Evolutionary conservation across 331 rosid species (phyloP), one percentile per base, ranked within the genome.

Genomic region (Phaseolus coccineus): DNA sequence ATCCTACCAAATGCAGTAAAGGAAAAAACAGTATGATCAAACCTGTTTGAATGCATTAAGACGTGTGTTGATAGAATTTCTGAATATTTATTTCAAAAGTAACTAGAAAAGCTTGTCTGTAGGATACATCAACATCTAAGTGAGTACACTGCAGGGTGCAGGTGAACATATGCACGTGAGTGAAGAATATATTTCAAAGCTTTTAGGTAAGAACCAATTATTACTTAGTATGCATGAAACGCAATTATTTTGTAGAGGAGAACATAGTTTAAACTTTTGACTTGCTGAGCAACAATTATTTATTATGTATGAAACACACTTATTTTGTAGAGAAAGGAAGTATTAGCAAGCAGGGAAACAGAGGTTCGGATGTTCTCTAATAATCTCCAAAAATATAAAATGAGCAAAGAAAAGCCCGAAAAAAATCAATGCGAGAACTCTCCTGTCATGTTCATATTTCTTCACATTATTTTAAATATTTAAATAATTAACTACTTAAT

Each of bases 121-220:
- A 24, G 24, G 11, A 15, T 68, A 68, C 55, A 67, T 24, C 35
- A 42, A 4, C 73, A 44, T 42, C 12, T 42, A 22, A 66, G 50
- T 28, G 40, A 61, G 27, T 44, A 67, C 35, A 42, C 37, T 22
- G 55, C 37, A 7, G 1, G 55, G 39, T 55, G 37, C 30, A 22
- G 77, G 30, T 30, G 31, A 27, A 69, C 37, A 8, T 15, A 16
- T 1, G 25, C 16, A 69, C 6, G 40, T 48, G 28, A 70, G 51
- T 70, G 46, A 70, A 8, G 31, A 70, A 50, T 69, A 70, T 16
- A 15, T 70, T 31, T 33, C 9, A 69, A 27, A 51, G 52, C 46
- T 8, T 33, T 16, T 24, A 9, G 53, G 9, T 68, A 25, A 24
- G 13, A 7, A 47, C 3, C 15, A 28, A 47, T 27, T 27, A 39